These are phyloP conservation scores for Exophiala viscosa DNA, from an alignment of 2,329 filamentous ascomycete species.

Conservation along the genomic window DNA sequence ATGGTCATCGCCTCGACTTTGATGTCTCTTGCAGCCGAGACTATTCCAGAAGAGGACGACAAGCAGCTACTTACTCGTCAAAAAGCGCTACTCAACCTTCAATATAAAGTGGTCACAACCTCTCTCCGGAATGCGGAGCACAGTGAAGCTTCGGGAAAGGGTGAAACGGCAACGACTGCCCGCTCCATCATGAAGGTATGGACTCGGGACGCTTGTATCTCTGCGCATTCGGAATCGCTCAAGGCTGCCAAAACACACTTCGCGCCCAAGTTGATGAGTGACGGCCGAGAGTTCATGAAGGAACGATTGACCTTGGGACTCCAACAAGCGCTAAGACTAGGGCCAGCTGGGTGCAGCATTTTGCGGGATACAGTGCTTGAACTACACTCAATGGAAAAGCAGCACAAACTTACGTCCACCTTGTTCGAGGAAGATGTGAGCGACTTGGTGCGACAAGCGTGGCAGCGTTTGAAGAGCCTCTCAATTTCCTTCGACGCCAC, in stretches of 20 bases:
- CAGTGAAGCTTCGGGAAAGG: background rate
- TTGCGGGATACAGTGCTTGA: slow-evolving; percentile 5
- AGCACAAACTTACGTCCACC: background rate
- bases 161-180: background rate
- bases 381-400: slow-evolving; percentile 2
- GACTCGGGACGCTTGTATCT: slow-evolving; percentile 5
- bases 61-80: slow-evolving; percentile 8
- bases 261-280: background rate
- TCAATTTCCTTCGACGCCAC: slow-evolving; percentile 38
- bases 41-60: slow-evolving; percentile 9
- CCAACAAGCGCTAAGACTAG: slow-evolving; percentile 20
- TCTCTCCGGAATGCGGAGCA: slow-evolving; percentile 11
- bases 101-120: slow-evolving; percentile 12
- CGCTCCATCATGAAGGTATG: slow-evolving; percentile 1
- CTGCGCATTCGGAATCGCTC: background rate
- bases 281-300: slow-evolving; percentile 12
- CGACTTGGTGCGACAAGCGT: slow-evolving; percentile 36
- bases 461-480: slow-evolving; percentile 38
- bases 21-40: slow-evolving; percentile 1
- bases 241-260: background rate
- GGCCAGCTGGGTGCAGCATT: slow-evolving; percentile 2
- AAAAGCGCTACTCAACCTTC: slow-evolving; percentile 10
- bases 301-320: slow-evolving; percentile 16
- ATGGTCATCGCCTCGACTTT: slow-evolving; percentile 8
- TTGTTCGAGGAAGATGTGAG: slow-evolving; percentile 19